Percentiles rank a stretch among this genome's conserved stretches.
phyloP scores from a whole-genome alignment of 495 filamentous ascomycete genomes.

The Trichoderma virens region DNA sequence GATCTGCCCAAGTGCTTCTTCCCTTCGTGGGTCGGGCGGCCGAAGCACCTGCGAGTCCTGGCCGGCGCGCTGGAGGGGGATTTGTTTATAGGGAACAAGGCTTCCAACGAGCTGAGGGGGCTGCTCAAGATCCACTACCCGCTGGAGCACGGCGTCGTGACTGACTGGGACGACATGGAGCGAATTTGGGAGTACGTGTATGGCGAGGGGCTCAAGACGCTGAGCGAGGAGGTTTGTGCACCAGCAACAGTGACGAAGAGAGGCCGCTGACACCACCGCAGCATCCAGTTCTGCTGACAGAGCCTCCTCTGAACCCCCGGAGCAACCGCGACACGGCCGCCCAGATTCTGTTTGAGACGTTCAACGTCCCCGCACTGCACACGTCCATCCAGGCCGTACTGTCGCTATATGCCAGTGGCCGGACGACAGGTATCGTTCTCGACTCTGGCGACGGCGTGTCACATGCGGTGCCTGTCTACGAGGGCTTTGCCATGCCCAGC shows the following conservation, averaged over 20 bases:
- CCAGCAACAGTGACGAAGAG: neutral
- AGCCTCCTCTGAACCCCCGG: constrained; percentile 92
- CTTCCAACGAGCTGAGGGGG: constrained; percentile 81
- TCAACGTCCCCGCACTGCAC: constrained; percentile 95
- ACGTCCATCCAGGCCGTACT: constrained; percentile 96
- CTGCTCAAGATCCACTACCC: constrained; percentile 93
- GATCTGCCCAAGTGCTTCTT: constrained; percentile 95
- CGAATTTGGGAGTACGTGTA: constrained; percentile 84
- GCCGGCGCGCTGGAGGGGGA: constrained; percentile 95
- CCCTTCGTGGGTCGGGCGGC: constrained; percentile 94
- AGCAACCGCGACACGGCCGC: constrained; percentile 94
- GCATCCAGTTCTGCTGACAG: constrained; percentile 94
- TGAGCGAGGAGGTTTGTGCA: constrained; percentile 78
- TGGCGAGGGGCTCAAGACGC: constrained; percentile 70
- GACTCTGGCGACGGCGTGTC: constrained; percentile 96
- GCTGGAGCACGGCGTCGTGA: constrained; percentile 95
- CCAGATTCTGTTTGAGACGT: constrained; percentile 97
- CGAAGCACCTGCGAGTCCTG: constrained; percentile 93
- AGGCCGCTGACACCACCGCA: constrained; percentile 24
- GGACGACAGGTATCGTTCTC: constrained; percentile 92
- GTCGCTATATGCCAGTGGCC: constrained; percentile 90
- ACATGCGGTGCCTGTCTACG: constrained; percentile 94
- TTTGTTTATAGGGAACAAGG: constrained; percentile 90
- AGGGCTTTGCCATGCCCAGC: constrained; percentile 94
- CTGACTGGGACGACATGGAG: constrained; percentile 99